phyloP scores from a whole-genome alignment of 1,284 basidiomycete species.

The Ganoderma meredithae region DNA sequence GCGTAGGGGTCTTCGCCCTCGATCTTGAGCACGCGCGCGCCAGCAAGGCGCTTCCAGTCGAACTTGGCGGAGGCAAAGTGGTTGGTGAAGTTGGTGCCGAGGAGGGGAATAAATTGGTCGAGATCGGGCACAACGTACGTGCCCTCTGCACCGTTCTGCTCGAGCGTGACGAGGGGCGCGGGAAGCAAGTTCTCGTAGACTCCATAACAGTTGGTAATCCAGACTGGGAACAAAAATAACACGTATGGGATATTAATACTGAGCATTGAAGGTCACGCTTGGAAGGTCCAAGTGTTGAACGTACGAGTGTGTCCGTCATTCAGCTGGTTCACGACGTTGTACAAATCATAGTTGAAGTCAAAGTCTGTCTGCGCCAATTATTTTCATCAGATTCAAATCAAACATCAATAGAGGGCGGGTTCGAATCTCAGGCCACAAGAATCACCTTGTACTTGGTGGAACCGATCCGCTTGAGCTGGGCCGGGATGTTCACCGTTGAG shows the following conservation, averaged over 20 bases:
- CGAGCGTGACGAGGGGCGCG: conserved; percentile 62
- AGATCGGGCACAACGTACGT: conserved; percentile 65
- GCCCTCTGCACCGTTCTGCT: conserved; percentile 57
- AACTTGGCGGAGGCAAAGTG: conserved; percentile 61
- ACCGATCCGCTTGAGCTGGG: conserved; percentile 55
- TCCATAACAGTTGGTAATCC: conserved; percentile 66
- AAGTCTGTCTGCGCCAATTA: conserved; percentile 50
- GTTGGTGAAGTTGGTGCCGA: conserved; percentile 47
- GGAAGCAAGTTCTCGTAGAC: conserved; percentile 66
- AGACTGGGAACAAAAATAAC: conserved; percentile 46
- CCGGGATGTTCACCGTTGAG: conserved; percentile 62
- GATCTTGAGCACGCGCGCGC: conserved; percentile 63
- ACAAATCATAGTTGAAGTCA: conserved; percentile 67
- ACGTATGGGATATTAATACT: too few species aligned
- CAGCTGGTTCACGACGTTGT: conserved; percentile 60
- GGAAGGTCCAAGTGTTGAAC: conserved; percentile 27
- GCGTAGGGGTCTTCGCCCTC: conserved; percentile 61
- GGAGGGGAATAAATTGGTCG: conserved; percentile 29
- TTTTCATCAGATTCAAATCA: neutral
- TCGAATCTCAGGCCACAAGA: conserved; percentile 2
- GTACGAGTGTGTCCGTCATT: conserved; percentile 73
- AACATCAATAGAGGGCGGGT: neutral
- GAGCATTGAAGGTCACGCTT: neutral
- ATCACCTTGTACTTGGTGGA: conserved; percentile 54
- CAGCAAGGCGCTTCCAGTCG: conserved; percentile 66